Conservation (phyloP, 2,329 filamentous ascomycete genomes). For the Fusarium sp. region DNA sequence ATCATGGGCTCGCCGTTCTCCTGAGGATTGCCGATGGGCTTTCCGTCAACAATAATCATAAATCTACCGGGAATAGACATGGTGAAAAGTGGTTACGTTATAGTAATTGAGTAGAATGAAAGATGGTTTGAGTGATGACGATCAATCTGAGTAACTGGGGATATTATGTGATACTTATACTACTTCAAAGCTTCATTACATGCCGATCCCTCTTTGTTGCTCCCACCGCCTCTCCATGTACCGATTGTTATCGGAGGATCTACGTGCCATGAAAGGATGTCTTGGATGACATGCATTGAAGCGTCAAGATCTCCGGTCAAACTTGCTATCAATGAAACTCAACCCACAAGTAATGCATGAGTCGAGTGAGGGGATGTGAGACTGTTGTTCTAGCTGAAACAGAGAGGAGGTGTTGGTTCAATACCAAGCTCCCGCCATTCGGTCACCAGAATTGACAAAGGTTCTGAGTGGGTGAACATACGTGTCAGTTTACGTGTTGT, state of each 20-base stretch:
- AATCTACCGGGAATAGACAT: slow-evolving; percentile 8
- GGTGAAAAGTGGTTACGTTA: not conserved
- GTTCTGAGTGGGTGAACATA: fast-evolving
- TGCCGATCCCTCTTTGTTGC: not conserved
- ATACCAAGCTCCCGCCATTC: not conserved
- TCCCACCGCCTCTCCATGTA: not conserved
- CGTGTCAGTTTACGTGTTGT: not conserved
- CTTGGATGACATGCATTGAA: not conserved
- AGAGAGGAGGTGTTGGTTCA: not conserved
- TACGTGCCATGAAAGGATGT: not conserved
- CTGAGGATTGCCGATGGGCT: not conserved
- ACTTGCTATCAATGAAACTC: not conserved
- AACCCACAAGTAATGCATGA: too few relatives aligned
- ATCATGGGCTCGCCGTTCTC: not conserved
- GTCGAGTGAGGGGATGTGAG: not conserved
- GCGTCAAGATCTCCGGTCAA: not conserved
- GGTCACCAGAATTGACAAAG: fast-evolving
- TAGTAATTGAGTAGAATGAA: too few relatives aligned
- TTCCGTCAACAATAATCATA: slow-evolving; percentile 13
- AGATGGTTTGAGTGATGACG: fast-evolving
- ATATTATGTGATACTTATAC: not conserved
- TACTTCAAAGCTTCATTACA: not conserved
- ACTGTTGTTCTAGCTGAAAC: not conserved
- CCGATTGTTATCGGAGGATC: not conserved
- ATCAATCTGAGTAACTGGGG: fast-evolving